These are phyloP conservation scores for Podila verticillata DNA, from an alignment of 192 early-diverging fungal genomes.

Conservation along the genomic window DNA sequence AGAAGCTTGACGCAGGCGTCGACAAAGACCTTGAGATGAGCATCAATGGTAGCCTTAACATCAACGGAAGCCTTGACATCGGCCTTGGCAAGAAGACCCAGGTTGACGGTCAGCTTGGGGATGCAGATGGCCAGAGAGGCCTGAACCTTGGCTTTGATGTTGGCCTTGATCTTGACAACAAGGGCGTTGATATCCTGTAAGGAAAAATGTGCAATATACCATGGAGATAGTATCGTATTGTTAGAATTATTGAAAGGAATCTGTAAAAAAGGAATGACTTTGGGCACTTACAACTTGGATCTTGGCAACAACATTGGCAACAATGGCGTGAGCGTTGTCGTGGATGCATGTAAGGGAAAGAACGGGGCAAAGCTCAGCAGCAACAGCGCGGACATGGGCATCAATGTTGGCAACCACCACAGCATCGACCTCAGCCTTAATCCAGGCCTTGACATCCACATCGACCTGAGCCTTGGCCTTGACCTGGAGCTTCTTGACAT, in stretches of 20 bases:
- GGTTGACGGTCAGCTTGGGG: constrained; percentile 14
- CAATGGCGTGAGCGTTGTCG: constrained; percentile 24
- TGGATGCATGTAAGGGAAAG: constrained; percentile 15
- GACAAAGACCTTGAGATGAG: constrained; percentile 28
- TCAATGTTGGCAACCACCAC: constrained; percentile 34
- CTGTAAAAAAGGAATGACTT: background rate
- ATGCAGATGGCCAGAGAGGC: constrained; percentile 11
- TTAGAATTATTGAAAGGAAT: too few relatives aligned
- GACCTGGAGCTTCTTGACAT: constrained; percentile 20
- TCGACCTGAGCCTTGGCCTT: constrained; percentile 22
- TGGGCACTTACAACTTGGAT: constrained; percentile 14
- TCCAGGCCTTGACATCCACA: constrained; percentile 13
- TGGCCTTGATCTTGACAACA: constrained; percentile 34
- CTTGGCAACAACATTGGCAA: constrained; percentile 20
- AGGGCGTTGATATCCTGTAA: constrained; percentile 15
- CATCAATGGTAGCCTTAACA: constrained; percentile 17
- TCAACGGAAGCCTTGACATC: constrained; percentile 9
- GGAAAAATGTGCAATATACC: too few relatives aligned
- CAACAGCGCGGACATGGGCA: constrained; percentile 24
- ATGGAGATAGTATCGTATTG: too few relatives aligned
- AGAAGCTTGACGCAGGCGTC: constrained; percentile 18
- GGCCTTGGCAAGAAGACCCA: constrained; percentile 10
- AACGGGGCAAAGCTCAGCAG: constrained; percentile 4
- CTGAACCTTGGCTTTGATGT: constrained; percentile 8
- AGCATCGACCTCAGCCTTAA: constrained; percentile 10